Evolutionary conservation across 306 rosid genomes (phyloP), one percentile per base, ranked within the genome.

Genomic region (Prunus armeniaca): DNA sequence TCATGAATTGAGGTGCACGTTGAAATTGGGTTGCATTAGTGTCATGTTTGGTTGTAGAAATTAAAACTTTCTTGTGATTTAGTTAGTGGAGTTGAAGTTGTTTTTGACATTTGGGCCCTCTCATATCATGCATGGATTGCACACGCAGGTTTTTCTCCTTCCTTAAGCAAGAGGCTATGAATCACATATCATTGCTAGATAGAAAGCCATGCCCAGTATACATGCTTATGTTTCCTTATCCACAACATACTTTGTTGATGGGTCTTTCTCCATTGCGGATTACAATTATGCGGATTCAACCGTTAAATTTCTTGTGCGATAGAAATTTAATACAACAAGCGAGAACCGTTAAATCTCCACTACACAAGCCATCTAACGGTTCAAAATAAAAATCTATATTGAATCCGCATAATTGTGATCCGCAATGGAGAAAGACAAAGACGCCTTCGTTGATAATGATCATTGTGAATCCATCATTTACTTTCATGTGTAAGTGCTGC

Each of bases 61-160:
- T 12, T 67, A 17, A 22, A 22, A 14, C 34, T 45, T 67, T 67
- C 72, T 54, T 38, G 72, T 45, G 56, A 67, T 67, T 22, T 47
- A 47, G 51, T 47, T 2, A 47, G 51, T 47, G 51, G 51, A 47
- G 51, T 47, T 47, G 4, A 47, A 13, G 14, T 47, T 47, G 51
- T 47, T 10, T 38, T 46, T 3, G 27, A 38, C 15, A 65, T 65
- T 17, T 19, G 50, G 50, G 50, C 9, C 50, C 6, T 67, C 12
- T 68, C 22, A 15, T 65, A 32, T 2, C n/a, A 10, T 38, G 70
- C 27, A 38, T 8, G 51, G 12, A 65, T 41, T 41, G 70, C 17
- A 65, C 17, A 65, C 38, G 70, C 38, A n/a, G 38, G 52, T 20
- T 65, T 38, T 65, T 46, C 72, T 55, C 61, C 71, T 20, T 43